A percentile compares a stretch with the other conserved stretches of the same genome.
phyloP scores from a whole-genome alignment of 176 grass and related monocot species.

The Tillandsia leiboldiana region DNA sequence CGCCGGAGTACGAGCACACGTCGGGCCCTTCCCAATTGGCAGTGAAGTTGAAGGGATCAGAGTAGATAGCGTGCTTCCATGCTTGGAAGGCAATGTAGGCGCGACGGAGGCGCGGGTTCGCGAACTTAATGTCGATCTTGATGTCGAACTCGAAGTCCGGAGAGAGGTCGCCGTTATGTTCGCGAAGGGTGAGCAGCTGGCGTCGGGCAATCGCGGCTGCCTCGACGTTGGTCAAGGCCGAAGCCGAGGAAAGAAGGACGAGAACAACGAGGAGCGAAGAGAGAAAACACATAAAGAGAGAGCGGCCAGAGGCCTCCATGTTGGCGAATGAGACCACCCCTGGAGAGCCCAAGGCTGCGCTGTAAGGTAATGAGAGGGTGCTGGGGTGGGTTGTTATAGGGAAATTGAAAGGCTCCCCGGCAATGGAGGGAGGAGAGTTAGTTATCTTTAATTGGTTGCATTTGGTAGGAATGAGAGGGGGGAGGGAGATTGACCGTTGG shows the following conservation, averaged over 20 bases:
- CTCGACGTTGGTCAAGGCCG: slow-evolving; percentile 30
- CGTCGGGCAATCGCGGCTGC: slow-evolving; percentile 33
- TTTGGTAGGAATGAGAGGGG: background rate
- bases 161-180: slow-evolving; percentile 37
- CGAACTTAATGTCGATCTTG: slow-evolving; percentile 37
- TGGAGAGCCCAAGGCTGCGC: slow-evolving; percentile 33
- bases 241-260: rapidly evolving
- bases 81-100: slow-evolving; percentile 52
- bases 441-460: slow-evolving; percentile 7
- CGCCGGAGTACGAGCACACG: slow-evolving; percentile 52
- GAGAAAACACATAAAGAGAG: background rate
- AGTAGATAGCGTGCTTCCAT: slow-evolving; percentile 55
- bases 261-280: background rate
- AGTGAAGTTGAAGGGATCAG: slow-evolving; percentile 72
- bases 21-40: slow-evolving; percentile 38
- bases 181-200: slow-evolving; percentile 33
- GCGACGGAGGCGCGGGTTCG: slow-evolving; percentile 39
- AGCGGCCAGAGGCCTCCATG: slow-evolving; percentile 31
- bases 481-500: background rate
- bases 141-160: slow-evolving; percentile 54
- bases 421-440: background rate
- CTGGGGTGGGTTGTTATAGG: slow-evolving; percentile 21
- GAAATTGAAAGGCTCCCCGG: slow-evolving; percentile 14
- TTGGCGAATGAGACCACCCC: slow-evolving; percentile 10
- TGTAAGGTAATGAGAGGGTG: slow-evolving; percentile 10